Base-by-base conservation (phyloP, 371 early-diverging fungal species). In the Mycotypha africana region DNA sequence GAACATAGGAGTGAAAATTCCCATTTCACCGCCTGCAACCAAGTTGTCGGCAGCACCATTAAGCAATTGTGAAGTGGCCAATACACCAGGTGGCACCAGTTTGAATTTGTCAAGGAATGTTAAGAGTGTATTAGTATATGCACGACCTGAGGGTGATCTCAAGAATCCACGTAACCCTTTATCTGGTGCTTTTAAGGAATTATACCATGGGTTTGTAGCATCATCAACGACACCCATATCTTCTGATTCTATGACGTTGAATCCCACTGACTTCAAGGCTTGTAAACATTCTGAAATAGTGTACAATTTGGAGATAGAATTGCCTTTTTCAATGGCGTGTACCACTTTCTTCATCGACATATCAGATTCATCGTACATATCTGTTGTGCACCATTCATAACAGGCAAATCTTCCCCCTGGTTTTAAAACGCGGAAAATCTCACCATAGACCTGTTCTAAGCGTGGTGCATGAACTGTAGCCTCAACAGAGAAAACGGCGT, bases 1-100 rank as follows among this genome's bases (percentile, higher is more conserved):
- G 70, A 82, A 88, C 89, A 89, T 89, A 36, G 90, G 90, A 2
- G 89, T 89, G 37, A 89, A 87, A 40, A 89, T 75, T 37, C 76
- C 65, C 63, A 75, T 60, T 58, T 82, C 82, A 26, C 82, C 89
- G 30, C 86, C 89, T 8, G 51, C 63, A 26, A 88, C 86, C 33
- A 89, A 71, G 44, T 71, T 67, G 56, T 85, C 84, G 14, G 89
- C 82, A 9, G 86, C 90, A 12, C 73, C 73, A 61, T 77, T 76
- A 26, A 90, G 72, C 23, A 90, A 61, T 21, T 78, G 65, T 28
- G 83, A 81, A 16, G 85, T 82, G 58, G 86, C 77, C 53, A 70
- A 60, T 25, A 86, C 81, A 42, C 89, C 86, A 14, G 72, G 46
- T 1, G 90, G 90, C 2, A 85, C 82, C 21, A 89, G 41, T 23